Evolutionary conservation across 176 grass and related monocot genomes (phyloP).

Genomic region (Coix lacrymajobi): DNA sequence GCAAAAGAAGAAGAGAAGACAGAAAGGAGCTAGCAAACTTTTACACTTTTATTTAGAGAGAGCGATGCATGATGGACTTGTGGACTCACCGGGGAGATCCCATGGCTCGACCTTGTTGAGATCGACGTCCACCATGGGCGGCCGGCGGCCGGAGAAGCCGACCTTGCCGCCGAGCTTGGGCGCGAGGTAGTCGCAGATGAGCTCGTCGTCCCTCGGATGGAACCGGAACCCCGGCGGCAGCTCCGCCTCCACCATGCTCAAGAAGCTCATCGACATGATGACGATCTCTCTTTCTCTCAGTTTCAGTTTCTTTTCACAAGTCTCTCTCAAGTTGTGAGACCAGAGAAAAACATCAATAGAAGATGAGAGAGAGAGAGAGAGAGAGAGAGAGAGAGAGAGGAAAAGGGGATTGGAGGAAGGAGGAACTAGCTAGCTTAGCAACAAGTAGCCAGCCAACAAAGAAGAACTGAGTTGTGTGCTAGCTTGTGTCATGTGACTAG

Average conservation of each 20-base stretch:
- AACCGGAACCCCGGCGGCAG: constrained; percentile 92
- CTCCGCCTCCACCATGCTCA: constrained; percentile 91
- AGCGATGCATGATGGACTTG: neutral
- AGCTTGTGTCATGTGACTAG: constrained; percentile 24
- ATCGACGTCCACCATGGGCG: constrained; percentile 71
- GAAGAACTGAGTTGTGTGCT: neutral
- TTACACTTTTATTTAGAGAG: neutral
- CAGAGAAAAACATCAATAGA: neutral
- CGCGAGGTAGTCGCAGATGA: constrained; percentile 88
- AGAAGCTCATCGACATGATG: constrained; percentile 69
- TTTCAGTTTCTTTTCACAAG: neutral
- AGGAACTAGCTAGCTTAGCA: neutral
- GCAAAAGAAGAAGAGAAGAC: neutral
- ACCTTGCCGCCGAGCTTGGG: constrained; percentile 48
- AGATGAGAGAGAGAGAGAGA: neutral
- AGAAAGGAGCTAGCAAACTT: neutral
- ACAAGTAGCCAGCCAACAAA: neutral
- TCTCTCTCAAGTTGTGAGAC: neutral
- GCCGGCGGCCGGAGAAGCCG: constrained; percentile 31
- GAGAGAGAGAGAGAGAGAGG: constrained; percentile 26
- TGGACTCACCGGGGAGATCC: constrained; percentile 79
- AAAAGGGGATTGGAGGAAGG: neutral
- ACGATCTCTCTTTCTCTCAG: neutral
- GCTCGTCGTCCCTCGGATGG: constrained; percentile 89
- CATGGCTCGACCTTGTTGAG: constrained; percentile 97